Evolutionary conservation across 2,329 filamentous ascomycete genomes (phyloP).

Genomic region (Botrytis byssoidea): DNA sequence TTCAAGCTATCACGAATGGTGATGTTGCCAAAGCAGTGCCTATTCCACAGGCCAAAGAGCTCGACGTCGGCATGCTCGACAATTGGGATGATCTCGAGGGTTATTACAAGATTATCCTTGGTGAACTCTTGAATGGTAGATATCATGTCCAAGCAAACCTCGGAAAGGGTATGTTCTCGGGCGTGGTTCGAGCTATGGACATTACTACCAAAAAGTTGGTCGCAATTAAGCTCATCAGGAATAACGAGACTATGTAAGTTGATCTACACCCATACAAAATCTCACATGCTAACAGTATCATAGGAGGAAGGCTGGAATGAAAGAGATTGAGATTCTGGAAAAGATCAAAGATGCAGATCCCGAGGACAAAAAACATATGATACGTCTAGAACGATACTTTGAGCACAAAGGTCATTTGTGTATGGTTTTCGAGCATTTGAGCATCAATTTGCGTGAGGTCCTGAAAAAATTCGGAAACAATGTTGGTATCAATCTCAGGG

Average conservation of each 20-base stretch:
- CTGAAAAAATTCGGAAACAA: conserved; percentile 95
- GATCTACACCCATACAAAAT: conserved; percentile 13
- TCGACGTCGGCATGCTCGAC: conserved; percentile 76
- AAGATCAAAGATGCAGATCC: conserved; percentile 83
- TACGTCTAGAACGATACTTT: conserved; percentile 82
- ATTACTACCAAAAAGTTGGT: conserved; percentile 72
- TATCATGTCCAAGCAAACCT: conserved; percentile 87
- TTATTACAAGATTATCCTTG: conserved; percentile 92
- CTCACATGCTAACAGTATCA: conserved; percentile 31
- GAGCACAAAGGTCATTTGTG: conserved; percentile 95
- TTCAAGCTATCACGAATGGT: conserved; percentile 43
- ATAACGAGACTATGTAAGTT: conserved; percentile 79
- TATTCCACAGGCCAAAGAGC: conserved; percentile 50
- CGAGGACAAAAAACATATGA: conserved; percentile 86
- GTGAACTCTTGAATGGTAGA: conserved; percentile 83
- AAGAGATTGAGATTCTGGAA: conserved; percentile 89
- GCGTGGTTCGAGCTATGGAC: conserved; percentile 86
- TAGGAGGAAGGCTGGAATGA: conserved; percentile 80
- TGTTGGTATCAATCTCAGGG: conserved; percentile 84
- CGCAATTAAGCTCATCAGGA: conserved; percentile 96
- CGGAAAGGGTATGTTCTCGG: conserved; percentile 94
- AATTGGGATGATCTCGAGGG: conserved; percentile 93
- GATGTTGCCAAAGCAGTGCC: conserved; percentile 48
- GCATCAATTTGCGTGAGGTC: conserved; percentile 89
- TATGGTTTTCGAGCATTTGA: conserved; percentile 94